Evolutionary conservation across 75 land plant genomes (phyloP).

Genomic region (Picea glauca): DNA sequence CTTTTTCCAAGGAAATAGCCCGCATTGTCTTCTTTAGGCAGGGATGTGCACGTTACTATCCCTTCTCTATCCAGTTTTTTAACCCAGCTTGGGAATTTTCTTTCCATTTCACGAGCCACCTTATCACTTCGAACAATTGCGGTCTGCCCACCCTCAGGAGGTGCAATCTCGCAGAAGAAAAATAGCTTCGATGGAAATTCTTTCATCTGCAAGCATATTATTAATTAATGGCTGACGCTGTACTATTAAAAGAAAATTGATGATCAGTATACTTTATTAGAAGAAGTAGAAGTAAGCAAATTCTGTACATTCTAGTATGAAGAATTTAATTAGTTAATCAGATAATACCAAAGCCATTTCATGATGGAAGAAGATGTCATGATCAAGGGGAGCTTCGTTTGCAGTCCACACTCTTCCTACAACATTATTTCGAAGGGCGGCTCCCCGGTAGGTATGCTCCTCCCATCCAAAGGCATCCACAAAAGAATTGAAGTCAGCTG

Average conservation of each 20-base stretch:
- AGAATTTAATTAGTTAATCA: no score
- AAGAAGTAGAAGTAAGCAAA: background rate
- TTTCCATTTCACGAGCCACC: constrained; percentile 3
- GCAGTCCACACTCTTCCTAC: constrained; percentile 37
- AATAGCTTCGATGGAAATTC: constrained; percentile 18
- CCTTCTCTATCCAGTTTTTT: background rate
- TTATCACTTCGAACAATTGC: constrained; percentile 11
- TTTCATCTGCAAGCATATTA: background rate
- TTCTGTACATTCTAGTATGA: background rate
- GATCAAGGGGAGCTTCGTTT: constrained; percentile 36
- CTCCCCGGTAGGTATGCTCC: constrained; percentile 32
- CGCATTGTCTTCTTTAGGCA: background rate
- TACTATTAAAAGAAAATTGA: background rate
- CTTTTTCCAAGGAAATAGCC: constrained; percentile 6
- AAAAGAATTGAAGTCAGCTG: constrained; percentile 30
- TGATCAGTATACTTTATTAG: background rate
- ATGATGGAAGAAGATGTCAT: constrained; percentile 44
- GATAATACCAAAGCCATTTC: constrained; percentile 38
- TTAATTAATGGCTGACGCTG: background rate
- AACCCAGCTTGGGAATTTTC: background rate
- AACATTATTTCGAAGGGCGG: constrained; percentile 23
- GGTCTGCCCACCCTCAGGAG: constrained; percentile 17
- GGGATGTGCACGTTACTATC: background rate
- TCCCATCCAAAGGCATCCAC: constrained; percentile 41
- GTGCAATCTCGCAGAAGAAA: constrained; percentile 18